A percentile compares a stretch with the other conserved stretches of the same genome.
Conservation (phyloP, 805 yeast species). For the Teunomyces atbi region DNA sequence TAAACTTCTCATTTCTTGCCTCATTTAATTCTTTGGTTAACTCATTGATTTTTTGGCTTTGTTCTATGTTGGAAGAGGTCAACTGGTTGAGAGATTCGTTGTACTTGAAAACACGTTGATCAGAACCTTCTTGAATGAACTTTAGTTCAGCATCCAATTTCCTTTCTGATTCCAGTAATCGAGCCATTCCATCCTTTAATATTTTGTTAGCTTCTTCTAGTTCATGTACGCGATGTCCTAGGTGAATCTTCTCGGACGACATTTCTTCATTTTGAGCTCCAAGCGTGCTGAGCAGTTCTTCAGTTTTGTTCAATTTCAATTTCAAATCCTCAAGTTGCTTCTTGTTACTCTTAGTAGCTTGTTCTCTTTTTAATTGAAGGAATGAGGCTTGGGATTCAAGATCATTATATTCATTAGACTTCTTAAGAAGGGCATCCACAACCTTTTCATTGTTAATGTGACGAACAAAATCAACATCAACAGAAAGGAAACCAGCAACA, state of each 20-base stretch:
- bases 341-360: slow-evolving; percentile 20
- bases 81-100: slow-evolving; percentile 28
- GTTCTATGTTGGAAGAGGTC: slow-evolving; percentile 35
- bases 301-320: slow-evolving; percentile 14
- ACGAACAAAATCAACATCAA: slow-evolving; percentile 18
- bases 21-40: slow-evolving; percentile 36
- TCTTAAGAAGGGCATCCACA: slow-evolving; percentile 20
- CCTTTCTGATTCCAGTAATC: slow-evolving; percentile 6
- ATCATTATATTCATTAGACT: slow-evolving; percentile 28
- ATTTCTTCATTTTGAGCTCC: slow-evolving; percentile 1
- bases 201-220: slow-evolving; percentile 9
- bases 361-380: slow-evolving; percentile 36
- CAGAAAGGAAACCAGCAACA: slow-evolving; percentile 26
- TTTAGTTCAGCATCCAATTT: slow-evolving; percentile 3
- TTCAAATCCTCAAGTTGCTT: slow-evolving; percentile 23
- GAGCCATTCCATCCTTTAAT: slow-evolving; percentile 5
- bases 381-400: slow-evolving; percentile 30
- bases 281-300: slow-evolving; percentile 9
- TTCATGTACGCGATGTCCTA: slow-evolving; percentile 8
- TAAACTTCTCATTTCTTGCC: slow-evolving; percentile 35
- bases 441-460: slow-evolving; percentile 12
- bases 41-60: slow-evolving; percentile 33
- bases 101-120: slow-evolving; percentile 25
- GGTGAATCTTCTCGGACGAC: background rate
- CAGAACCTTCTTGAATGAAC: slow-evolving; percentile 11